Conservation (phyloP, 805 yeast species). For the Wickerhamiella azyma region DNA sequence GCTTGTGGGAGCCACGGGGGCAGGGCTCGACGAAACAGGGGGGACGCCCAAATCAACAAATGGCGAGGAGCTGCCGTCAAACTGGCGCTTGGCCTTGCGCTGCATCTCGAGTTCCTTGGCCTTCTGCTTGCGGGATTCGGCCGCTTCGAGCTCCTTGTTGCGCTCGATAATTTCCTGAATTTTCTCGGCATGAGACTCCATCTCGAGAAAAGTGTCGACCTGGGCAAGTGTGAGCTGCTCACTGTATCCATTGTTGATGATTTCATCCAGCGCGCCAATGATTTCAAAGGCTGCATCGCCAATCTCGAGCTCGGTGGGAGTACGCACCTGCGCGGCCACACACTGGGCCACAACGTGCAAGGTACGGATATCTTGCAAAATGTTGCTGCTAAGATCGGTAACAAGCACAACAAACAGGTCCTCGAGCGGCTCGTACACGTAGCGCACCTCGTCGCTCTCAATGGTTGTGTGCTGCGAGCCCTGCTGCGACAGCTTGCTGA, state of each 20-base stretch:
- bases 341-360: slow-evolving; percentile 74
- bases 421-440: slow-evolving; percentile 91
- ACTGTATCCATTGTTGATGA: slow-evolving; percentile 75
- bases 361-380: slow-evolving; percentile 87
- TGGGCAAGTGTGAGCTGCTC: slow-evolving; percentile 75
- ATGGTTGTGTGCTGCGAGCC: slow-evolving; percentile 81
- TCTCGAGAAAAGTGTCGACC: slow-evolving; percentile 77
- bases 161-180: slow-evolving; percentile 95
- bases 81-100: slow-evolving; percentile 31
- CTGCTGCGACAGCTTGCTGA: slow-evolving; percentile 64
- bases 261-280: slow-evolving; percentile 85
- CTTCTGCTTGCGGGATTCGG: slow-evolving; percentile 90
- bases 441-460: slow-evolving; percentile 83
- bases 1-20: background rate
- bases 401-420: slow-evolving; percentile 81
- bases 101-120: slow-evolving; percentile 64
- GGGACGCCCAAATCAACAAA: slow-evolving; percentile 1
- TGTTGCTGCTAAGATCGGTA: slow-evolving; percentile 82
- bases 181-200: slow-evolving; percentile 98
- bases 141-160: slow-evolving; percentile 92
- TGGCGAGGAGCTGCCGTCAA: slow-evolving; percentile 11
- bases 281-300: slow-evolving; percentile 78
- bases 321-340: slow-evolving; percentile 48
- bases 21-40: background rate
- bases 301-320: slow-evolving; percentile 60